phyloP scores from a whole-genome alignment of 768 basidiomycete species.

The Amanita thiersii region DNA sequence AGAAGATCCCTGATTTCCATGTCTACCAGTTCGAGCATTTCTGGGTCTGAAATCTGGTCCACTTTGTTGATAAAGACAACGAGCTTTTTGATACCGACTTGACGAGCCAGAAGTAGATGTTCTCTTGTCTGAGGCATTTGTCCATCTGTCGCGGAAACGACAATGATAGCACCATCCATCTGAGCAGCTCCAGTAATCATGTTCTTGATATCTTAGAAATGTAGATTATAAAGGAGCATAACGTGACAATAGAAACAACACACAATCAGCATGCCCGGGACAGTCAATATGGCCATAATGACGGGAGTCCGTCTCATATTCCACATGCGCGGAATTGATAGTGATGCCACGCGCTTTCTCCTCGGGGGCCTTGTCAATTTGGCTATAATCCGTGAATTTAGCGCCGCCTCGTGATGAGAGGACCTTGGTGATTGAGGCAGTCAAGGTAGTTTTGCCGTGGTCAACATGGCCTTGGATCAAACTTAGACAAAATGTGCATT shows the following conservation, averaged over 20 bases:
- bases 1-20: constrained; percentile 99
- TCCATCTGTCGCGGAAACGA: constrained; percentile 97
- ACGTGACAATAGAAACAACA: constrained; percentile 18
- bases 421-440: constrained; percentile 93
- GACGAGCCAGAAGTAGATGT: constrained; percentile 93
- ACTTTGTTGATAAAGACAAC: constrained; percentile 99
- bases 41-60: constrained; percentile 90
- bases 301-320: constrained; percentile 85
- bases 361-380: constrained; percentile 99
- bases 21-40: constrained; percentile 98
- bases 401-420: constrained; percentile 70
- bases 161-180: constrained; percentile 94
- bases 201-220: constrained; percentile 76
- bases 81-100: constrained; percentile 95
- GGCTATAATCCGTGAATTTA: constrained; percentile 90
- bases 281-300: constrained; percentile 99
- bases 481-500: constrained; percentile 5
- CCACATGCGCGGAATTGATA: constrained; percentile 97
- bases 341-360: constrained; percentile 99
- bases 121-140: constrained; percentile 99
- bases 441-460: constrained; percentile 97
- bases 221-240: constrained; percentile 10
- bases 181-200: constrained; percentile 99
- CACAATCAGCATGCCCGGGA: constrained; percentile 93
- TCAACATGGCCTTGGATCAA: constrained; percentile 74